phyloP scores from a whole-genome alignment of 164 flowering plant genomes.

The Aristolochia contorta region DNA sequence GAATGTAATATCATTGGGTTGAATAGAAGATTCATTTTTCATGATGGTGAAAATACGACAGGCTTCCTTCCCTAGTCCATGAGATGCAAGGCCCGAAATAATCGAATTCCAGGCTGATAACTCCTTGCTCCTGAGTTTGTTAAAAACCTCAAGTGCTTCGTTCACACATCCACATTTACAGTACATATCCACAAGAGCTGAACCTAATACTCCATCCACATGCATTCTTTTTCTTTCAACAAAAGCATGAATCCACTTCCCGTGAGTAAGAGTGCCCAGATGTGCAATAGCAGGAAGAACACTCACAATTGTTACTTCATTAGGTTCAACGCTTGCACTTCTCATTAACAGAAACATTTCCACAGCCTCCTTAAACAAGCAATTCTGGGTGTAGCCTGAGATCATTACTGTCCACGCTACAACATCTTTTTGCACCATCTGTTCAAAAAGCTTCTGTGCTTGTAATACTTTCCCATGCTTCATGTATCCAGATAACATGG shows the following conservation, averaged over 20 bases:
- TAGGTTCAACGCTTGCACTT: constrained; percentile 17
- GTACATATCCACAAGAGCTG: constrained; percentile 31
- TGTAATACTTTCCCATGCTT: constrained; percentile 8
- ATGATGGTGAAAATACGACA: constrained; percentile 18
- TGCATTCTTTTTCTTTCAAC: constrained; percentile 22
- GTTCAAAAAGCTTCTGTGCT: constrained; percentile 11
- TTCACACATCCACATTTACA: constrained; percentile 34
- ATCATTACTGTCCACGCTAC: constrained; percentile 32
- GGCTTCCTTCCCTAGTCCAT: constrained; percentile 26
- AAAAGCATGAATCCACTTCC: constrained; percentile 17
- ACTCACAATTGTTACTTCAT: constrained; percentile 23
- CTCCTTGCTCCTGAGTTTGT: constrained; percentile 20
- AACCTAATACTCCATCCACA: constrained; percentile 20
- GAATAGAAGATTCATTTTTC: constrained; percentile 14
- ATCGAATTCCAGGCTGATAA: constrained; percentile 27
- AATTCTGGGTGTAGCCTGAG: constrained; percentile 29
- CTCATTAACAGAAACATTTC: constrained; percentile 16
- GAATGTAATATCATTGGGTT: constrained; percentile 26
- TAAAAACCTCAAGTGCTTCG: constrained; percentile 20
- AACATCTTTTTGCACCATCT: constrained; percentile 18
- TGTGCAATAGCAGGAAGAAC: constrained; percentile 26
- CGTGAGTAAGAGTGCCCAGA: constrained; percentile 22
- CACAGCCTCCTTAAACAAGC: constrained; percentile 23
- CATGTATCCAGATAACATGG: constrained; percentile 12
- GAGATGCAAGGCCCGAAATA: constrained; percentile 32